phyloP scores from a whole-genome alignment of 169 alveolate species.

The Ichthyophthirius multifiliis region DNA sequence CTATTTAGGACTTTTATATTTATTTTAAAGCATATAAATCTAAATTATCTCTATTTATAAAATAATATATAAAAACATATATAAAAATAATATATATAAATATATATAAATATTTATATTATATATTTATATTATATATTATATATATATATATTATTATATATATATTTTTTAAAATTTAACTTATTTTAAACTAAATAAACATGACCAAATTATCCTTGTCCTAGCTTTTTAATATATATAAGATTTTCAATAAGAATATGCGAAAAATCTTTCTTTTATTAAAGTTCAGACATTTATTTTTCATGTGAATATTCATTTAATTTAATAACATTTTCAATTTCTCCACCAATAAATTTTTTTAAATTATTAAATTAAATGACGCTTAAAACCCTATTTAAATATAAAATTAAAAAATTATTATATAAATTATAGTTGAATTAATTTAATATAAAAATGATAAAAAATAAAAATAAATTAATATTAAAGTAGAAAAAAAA shows the following conservation, averaged over 20 bases:
- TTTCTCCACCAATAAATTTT: slow-evolving; percentile 28
- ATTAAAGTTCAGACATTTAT: slow-evolving; percentile 26
- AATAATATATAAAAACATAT: neutral
- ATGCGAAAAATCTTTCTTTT: slow-evolving; percentile 34
- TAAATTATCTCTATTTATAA: neutral
- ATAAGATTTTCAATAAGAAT: slow-evolving; percentile 41
- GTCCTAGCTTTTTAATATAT: slow-evolving; percentile 35
- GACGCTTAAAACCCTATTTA: neutral
- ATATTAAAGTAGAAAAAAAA: too few species aligned
- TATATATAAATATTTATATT: too few species aligned
- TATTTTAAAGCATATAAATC: slow-evolving; percentile 33
- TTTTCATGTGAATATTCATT: slow-evolving; percentile 44
- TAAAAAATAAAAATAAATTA: too few species aligned
- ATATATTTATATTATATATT: too few species aligned
- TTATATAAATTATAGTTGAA: too few species aligned
- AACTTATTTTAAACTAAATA: slow-evolving; percentile 48
- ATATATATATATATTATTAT: too few species aligned
- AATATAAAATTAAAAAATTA: too few species aligned
- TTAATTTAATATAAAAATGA: too few species aligned
- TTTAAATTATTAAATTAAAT: neutral
- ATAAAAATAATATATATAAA: too few species aligned
- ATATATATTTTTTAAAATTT: too few species aligned
- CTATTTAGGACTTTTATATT: slow-evolving; percentile 30
- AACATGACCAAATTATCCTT: slow-evolving; percentile 46
- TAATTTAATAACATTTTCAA: slow-evolving; percentile 32